Base-by-base conservation (phyloP, 2,329 filamentous ascomycete genomes). In the Rhynchosporium secalis region DNA sequence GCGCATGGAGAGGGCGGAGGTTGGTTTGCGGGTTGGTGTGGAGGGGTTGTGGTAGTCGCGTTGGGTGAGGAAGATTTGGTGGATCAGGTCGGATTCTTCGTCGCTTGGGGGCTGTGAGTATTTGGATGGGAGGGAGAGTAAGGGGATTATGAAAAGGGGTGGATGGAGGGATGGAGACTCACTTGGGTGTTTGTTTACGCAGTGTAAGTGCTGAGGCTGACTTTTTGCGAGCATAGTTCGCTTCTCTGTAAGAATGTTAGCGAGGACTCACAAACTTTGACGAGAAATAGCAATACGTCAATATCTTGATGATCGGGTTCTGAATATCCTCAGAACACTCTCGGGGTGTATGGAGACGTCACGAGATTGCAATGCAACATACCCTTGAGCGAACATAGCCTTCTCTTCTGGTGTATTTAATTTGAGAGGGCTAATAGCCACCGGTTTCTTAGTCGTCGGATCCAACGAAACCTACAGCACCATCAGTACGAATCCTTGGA, bases 21-120 rank as follows among this genome's bases (percentile, higher is more conserved):
- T 70, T 6, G 86, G 86, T 69, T 84, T 81, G 46, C 79, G 76
- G 5, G 80, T 72, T 0, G 81, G 74, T 51, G 81, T 79, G 67
- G 83, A 82, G 10, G 84, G 83, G 67, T 87, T 84, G 65, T 86
- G 80, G 66, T 86, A 89, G 61, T 83, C 80, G 63, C 87, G 76
- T 61, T 88, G 84, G 60, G 82, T 83, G 56, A 86, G 85, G 87
- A 87, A 90, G 75, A 90, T 85, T 9, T 82, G 81, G 71, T 90
- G 88, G 61, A 90, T 89, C 7, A 90, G 76, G 66, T 88, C 83
- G 65, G 83, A 86, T 73, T 91, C 88, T 67, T 88, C 83, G 58
- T 86, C 85, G 66, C 56, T 58, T 15, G 8, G 33, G 4, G 5
- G 28, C 33, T 49, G 56, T 49, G 29, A 48, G 43, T 31, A 38